Base-by-base conservation (phyloP, 2,329 filamentous ascomycete genomes). In the Sphaceloma murrayae region DNA sequence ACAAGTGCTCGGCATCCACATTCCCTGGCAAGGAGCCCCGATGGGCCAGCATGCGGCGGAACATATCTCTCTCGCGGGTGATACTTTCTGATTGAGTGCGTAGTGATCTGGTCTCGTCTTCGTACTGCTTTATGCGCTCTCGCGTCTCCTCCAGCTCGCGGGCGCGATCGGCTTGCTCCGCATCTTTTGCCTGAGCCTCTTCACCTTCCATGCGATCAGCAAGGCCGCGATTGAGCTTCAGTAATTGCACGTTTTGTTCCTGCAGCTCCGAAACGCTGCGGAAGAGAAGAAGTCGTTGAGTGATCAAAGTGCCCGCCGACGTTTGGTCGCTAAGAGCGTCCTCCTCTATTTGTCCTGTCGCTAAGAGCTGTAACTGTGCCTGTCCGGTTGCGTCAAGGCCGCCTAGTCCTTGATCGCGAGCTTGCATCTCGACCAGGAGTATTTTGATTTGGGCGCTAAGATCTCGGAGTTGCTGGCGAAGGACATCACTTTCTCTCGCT, bases 51-150 rank as follows among this genome's bases (percentile, higher is more conserved):
- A 96, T 88, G 43, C 88, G 86, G 16, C 89, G 80, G 79, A 95
- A 96, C 77, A 95, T 95, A 59, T 98, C 89, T 50, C 91, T 81
- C 66, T 98, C 91, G 55, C 87, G 85, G 59, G 91, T 86, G 61
- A 94, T 94, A 61, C 85, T 94, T 67, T 94, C 85, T 51, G 87
- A 84, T 46, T 88, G 85, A 21, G 82, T 78, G 32, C 82, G 78
- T 52, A 94, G 80, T 9, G 83, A 83, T 53, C 81, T 77, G 43
- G 94, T 77, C 59, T 95, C 87, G 51, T 95, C 89, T 47, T 85
- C 79, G 61, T 80, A 89, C 61, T 82, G 78, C 52, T 81, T 74
- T 17, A 93, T 73, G 52, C 86, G 79, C 43, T 80, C 75, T 50
- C 85, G 73, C 22, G 91, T 67, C 34, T 73, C 75, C 53, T 82